A percentile compares a stretch with the other conserved stretches of the same genome.
Conservation (phyloP, 2,329 filamentous ascomycete genomes). For the Hansfordia pulvinata region DNA sequence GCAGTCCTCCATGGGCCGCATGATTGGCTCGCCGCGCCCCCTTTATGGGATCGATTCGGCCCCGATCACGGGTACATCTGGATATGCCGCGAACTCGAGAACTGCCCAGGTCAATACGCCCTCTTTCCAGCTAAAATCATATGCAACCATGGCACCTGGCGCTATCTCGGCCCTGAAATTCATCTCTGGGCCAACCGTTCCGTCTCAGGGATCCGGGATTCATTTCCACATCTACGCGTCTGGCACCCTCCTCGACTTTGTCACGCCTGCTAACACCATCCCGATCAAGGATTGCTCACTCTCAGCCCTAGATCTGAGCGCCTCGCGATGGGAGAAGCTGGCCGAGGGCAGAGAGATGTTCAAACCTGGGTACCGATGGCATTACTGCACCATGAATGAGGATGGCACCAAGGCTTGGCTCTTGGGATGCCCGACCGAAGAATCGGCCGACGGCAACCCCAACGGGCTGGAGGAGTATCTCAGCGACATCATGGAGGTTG, state of each 20-base stretch:
- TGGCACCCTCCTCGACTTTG: slow-evolving; percentile 83
- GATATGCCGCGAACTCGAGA: slow-evolving; percentile 55
- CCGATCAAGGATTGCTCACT: slow-evolving; percentile 79
- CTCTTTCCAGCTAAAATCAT: slow-evolving; percentile 53
- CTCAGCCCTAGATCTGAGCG: slow-evolving; percentile 75
- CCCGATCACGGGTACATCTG: slow-evolving; percentile 41
- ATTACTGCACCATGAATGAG: slow-evolving; percentile 93
- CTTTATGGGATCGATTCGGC: slow-evolving; percentile 35
- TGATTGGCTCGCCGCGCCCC: slow-evolving; percentile 35
- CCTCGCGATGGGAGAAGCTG: slow-evolving; percentile 85
- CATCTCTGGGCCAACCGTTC: slow-evolving; percentile 72
- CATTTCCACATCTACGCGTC: slow-evolving; percentile 96
- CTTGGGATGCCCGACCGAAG: slow-evolving; percentile 77
- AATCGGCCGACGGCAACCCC: slow-evolving; percentile 45
- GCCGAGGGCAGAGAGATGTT: slow-evolving; percentile 93
- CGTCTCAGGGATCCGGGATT: slow-evolving; percentile 77
- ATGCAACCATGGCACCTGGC: slow-evolving; percentile 76
- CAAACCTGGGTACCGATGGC: slow-evolving; percentile 85
- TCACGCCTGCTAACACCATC: slow-evolving; percentile 81
- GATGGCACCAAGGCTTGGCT: slow-evolving; percentile 95
- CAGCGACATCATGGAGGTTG: slow-evolving; percentile 87
- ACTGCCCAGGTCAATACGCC: slow-evolving; percentile 54
- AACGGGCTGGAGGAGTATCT: slow-evolving; percentile 79
- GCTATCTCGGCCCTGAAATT: slow-evolving; percentile 86
- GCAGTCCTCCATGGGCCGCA: slow-evolving; percentile 22